Percentiles rank a stretch among this genome's conserved stretches.
phyloP scores from a whole-genome alignment of 2,329 filamentous ascomycete genomes.

The Sporothrix pallida region DNA sequence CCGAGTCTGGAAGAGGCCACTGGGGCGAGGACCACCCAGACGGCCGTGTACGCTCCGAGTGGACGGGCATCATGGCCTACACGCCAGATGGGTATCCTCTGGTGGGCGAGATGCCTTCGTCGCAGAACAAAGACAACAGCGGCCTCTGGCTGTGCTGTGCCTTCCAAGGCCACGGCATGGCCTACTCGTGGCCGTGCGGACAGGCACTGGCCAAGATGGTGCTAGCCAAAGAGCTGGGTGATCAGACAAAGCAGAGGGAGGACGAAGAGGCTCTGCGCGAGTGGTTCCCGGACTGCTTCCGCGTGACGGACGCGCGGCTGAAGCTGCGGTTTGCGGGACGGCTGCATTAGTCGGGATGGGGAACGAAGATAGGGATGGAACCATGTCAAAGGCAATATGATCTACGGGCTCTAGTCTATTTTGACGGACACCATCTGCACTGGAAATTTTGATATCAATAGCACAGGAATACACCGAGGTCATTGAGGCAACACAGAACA shows the following conservation, averaged over 20 bases:
- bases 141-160: constrained; percentile 62
- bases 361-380: too few relatives aligned
- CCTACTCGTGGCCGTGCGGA: constrained; percentile 64
- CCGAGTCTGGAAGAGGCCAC: constrained; percentile 36
- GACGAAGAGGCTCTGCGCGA: constrained; percentile 44
- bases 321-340: constrained; percentile 45
- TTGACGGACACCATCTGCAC: neutral
- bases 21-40: constrained; percentile 54
- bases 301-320: constrained; percentile 54
- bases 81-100: constrained; percentile 59
- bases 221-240: constrained; percentile 36
- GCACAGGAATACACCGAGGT: neutral
- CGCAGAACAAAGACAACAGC: constrained; percentile 42
- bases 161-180: constrained; percentile 73
- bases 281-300: constrained; percentile 62
- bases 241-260: neutral
- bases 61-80: constrained; percentile 63
- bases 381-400: neutral
- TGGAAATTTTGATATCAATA: neutral
- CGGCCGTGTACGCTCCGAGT: constrained; percentile 53
- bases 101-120: constrained; percentile 54
- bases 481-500: neutral
- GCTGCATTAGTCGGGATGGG: constrained; percentile 36
- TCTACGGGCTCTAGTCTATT: neutral
- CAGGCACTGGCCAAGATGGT: constrained; percentile 64